These are phyloP conservation scores for Friedmanniomyces simplex DNA, from an alignment of 495 filamentous ascomycete genomes.

Conservation along the genomic window DNA sequence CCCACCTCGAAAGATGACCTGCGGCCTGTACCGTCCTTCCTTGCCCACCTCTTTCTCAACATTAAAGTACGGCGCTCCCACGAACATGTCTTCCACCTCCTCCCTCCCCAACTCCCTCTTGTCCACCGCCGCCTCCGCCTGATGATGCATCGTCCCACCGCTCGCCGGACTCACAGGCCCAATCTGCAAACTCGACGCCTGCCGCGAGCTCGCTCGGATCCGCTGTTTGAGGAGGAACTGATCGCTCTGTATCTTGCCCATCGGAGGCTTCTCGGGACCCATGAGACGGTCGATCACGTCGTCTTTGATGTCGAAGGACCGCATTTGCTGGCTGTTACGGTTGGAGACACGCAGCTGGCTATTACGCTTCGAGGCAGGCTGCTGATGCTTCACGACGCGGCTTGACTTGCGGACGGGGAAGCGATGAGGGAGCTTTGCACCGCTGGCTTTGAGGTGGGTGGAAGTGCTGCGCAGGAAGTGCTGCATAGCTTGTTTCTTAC, in stretches of 20 bases:
- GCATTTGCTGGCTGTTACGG: not conserved
- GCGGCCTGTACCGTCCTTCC: not conserved
- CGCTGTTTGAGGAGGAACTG: slow-evolving; percentile 12
- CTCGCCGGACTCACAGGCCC: not conserved
- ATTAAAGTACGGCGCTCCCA: slow-evolving; percentile 16
- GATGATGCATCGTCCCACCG: not conserved
- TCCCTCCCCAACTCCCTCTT: not conserved
- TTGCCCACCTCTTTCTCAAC: not conserved
- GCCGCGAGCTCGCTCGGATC: slow-evolving; percentile 1
- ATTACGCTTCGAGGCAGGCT: slow-evolving; percentile 10
- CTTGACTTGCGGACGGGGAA: slow-evolving; percentile 7
- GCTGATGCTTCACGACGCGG: not conserved
- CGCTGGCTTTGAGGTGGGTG: not conserved
- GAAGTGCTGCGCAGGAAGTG: slow-evolving; percentile 14
- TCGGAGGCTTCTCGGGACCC: slow-evolving; percentile 1
- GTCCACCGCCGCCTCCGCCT: not conserved
- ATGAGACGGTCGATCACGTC: slow-evolving; percentile 14
- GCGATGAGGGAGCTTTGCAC: not conserved
- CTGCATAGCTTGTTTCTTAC: slow-evolving; percentile 9
- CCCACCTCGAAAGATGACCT: slow-evolving; percentile 9
- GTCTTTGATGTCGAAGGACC: slow-evolving; percentile 15
- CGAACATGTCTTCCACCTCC: slow-evolving; percentile 15
- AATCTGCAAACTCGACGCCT: not conserved
- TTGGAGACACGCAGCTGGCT: not conserved
- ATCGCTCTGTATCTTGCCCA: slow-evolving; percentile 4